Conservation (phyloP, 106 monocot genomes). For the Dioscorea alata region DNA sequence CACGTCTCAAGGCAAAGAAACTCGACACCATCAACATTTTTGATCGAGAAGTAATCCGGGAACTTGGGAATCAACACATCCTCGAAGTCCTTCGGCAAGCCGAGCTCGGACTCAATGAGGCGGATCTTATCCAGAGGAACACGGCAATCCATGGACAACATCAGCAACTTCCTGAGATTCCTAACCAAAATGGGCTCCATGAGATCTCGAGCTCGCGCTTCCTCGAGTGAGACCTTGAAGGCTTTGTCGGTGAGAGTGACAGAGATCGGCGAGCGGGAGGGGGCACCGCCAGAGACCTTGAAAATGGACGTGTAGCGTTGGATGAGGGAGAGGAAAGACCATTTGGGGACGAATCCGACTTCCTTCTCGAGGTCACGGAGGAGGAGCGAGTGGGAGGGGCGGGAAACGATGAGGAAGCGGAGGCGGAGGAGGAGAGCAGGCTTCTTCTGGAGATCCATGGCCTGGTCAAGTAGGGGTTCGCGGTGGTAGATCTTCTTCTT, state of each 20-base stretch:
- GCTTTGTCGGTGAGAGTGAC: slow-evolving; percentile 64
- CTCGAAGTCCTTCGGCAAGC: slow-evolving; percentile 53
- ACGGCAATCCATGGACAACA: slow-evolving; percentile 90
- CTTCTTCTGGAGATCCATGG: slow-evolving; percentile 78
- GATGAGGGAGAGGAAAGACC: slow-evolving; percentile 73
- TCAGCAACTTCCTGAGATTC: slow-evolving; percentile 70
- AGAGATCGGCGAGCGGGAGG: slow-evolving; percentile 41
- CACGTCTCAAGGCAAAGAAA: slow-evolving; percentile 80
- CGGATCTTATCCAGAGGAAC: slow-evolving; percentile 74
- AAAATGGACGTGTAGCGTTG: slow-evolving; percentile 69
- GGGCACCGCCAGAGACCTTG: slow-evolving; percentile 57
- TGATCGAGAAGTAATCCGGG: slow-evolving; percentile 53
- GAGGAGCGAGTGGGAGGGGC: slow-evolving; percentile 41
- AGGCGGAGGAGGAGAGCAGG: slow-evolving; percentile 70
- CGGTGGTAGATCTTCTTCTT: slow-evolving; percentile 92
- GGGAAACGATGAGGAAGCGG: slow-evolving; percentile 39
- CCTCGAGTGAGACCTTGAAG: slow-evolving; percentile 33
- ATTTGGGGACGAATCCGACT: slow-evolving; percentile 84
- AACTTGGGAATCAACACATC: slow-evolving; percentile 45
- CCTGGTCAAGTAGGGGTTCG: slow-evolving; percentile 69
- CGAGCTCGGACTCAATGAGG: slow-evolving; percentile 54
- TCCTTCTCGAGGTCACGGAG: slow-evolving; percentile 94
- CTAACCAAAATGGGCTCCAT: slow-evolving; percentile 84
- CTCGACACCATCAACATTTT: slow-evolving; percentile 30
- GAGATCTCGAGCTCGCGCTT: slow-evolving; percentile 31